phyloP scores from a whole-genome alignment of 2,329 filamentous ascomycete genomes.

The Colletotrichum falcatum region DNA sequence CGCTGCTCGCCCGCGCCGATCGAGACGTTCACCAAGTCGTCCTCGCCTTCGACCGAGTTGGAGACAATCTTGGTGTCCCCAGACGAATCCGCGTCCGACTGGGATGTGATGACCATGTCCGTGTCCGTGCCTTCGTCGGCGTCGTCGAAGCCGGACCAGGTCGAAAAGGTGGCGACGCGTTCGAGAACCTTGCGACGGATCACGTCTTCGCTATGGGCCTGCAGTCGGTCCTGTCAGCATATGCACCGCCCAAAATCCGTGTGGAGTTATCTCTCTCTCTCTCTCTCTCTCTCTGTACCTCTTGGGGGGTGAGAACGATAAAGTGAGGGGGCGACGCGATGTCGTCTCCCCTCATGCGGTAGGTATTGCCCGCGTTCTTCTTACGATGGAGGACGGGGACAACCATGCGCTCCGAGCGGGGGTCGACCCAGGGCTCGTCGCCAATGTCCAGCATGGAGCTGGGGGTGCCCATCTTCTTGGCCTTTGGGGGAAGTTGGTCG shows the following conservation, averaged over 20 bases:
- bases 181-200: constrained; percentile 85
- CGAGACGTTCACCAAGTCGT: constrained; percentile 89
- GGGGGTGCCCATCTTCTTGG: constrained; percentile 53
- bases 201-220: constrained; percentile 70
- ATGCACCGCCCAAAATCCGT: not conserved
- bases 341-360: constrained; percentile 44
- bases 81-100: constrained; percentile 73
- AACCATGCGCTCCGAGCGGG: constrained; percentile 73
- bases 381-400: constrained; percentile 76
- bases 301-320: constrained; percentile 79
- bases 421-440: constrained; percentile 57
- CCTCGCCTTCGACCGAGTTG: constrained; percentile 86
- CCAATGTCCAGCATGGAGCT: constrained; percentile 64
- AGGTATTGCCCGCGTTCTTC: constrained; percentile 16
- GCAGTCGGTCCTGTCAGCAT: constrained; percentile 10
- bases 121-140: constrained; percentile 70
- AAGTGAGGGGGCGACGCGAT: constrained; percentile 69
- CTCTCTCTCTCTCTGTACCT: constrained; percentile 67
- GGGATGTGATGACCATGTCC: constrained; percentile 75
- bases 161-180: constrained; percentile 82
- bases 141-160: constrained; percentile 64
- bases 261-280: no score
- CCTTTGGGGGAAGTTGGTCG: constrained; percentile 79
- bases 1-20: constrained; percentile 74
- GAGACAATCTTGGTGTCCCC: constrained; percentile 79